These are phyloP conservation scores for Zangia roseola DNA, from an alignment of 768 basidiomycete genomes.

Conservation along the genomic window DNA sequence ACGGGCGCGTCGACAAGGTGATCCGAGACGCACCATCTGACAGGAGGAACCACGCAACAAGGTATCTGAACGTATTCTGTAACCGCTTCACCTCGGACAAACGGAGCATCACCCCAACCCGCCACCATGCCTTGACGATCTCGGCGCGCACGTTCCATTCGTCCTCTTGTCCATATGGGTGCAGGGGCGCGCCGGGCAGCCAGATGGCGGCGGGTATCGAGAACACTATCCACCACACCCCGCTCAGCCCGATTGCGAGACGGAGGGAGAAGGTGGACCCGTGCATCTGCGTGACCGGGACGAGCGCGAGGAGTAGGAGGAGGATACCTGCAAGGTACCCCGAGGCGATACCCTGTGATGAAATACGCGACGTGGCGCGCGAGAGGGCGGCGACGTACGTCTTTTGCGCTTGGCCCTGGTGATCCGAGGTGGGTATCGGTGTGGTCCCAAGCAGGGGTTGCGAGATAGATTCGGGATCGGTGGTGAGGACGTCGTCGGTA, in stretches of 20 bases:
- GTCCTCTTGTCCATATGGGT: constrained; percentile 1
- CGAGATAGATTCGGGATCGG: constrained; percentile 29
- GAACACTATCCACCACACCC: constrained; percentile 85
- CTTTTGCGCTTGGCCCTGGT: constrained; percentile 24
- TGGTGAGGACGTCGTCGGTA: neutral
- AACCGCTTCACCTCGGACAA: constrained; percentile 72
- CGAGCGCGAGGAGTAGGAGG: constrained; percentile 65
- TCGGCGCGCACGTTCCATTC: constrained; percentile 51
- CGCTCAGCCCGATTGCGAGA: constrained; percentile 81
- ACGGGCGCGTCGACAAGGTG: too few species aligned
- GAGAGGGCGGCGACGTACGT: constrained; percentile 62
- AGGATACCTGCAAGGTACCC: constrained; percentile 85
- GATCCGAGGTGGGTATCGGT: neutral
- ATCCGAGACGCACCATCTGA: constrained; percentile 66
- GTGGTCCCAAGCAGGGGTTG: constrained; percentile 36
- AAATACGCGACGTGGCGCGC: constrained; percentile 77
- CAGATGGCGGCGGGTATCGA: constrained; percentile 76
- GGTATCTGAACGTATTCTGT: constrained; percentile 83
- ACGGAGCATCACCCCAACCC: constrained; percentile 71
- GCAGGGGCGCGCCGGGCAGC: constrained; percentile 47
- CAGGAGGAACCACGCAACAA: constrained; percentile 92
- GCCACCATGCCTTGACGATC: constrained; percentile 69
- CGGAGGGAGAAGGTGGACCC: constrained; percentile 79
- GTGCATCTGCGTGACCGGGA: constrained; percentile 72
- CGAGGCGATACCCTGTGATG: constrained; percentile 80